Evolutionary conservation across 768 basidiomycete species (phyloP).

Genomic region (Lentinula lateritia): DNA sequence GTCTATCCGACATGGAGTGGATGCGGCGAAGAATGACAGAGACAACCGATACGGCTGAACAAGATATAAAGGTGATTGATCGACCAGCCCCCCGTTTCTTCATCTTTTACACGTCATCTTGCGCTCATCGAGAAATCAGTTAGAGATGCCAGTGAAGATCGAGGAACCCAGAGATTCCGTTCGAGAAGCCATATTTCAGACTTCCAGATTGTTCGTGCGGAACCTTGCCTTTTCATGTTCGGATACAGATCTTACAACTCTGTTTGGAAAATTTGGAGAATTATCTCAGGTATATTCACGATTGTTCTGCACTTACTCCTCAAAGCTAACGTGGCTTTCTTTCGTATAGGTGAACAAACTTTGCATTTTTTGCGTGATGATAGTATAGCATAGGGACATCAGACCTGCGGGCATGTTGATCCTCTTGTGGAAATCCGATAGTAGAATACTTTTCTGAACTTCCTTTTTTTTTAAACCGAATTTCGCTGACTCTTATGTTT

Average conservation of each 20-base stretch:
- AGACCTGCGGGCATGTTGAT: slow-evolving; percentile 61
- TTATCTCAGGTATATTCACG: slow-evolving; percentile 62
- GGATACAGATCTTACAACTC: slow-evolving; percentile 56
- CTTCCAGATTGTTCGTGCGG: slow-evolving; percentile 85
- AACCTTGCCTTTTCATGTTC: slow-evolving; percentile 89
- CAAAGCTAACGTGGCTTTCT: not conserved
- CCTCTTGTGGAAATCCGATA: slow-evolving; percentile 53
- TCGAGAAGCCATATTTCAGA: slow-evolving; percentile 58
- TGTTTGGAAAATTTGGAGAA: slow-evolving; percentile 66
- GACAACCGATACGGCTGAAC: slow-evolving; percentile 31
- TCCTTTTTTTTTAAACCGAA: slow-evolving; percentile 25
- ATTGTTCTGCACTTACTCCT: not conserved
- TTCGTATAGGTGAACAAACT: not conserved
- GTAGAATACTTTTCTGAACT: slow-evolving; percentile 44
- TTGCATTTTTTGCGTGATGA: slow-evolving; percentile 26
- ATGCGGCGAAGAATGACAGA: slow-evolving; percentile 59
- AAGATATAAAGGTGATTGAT: slow-evolving; percentile 34
- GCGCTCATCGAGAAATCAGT: not conserved
- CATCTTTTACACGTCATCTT: not conserved
- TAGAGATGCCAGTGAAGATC: not conserved
- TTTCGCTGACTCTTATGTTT: not conserved
- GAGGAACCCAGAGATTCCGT: slow-evolving; percentile 26
- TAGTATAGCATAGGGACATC: slow-evolving; percentile 57
- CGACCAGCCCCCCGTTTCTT: not conserved
- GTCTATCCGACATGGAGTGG: slow-evolving; percentile 71